These are phyloP conservation scores for Saccharomycopsis hybrid DNA, from an alignment of 1,139 yeast species.

Conservation along the genomic window DNA sequence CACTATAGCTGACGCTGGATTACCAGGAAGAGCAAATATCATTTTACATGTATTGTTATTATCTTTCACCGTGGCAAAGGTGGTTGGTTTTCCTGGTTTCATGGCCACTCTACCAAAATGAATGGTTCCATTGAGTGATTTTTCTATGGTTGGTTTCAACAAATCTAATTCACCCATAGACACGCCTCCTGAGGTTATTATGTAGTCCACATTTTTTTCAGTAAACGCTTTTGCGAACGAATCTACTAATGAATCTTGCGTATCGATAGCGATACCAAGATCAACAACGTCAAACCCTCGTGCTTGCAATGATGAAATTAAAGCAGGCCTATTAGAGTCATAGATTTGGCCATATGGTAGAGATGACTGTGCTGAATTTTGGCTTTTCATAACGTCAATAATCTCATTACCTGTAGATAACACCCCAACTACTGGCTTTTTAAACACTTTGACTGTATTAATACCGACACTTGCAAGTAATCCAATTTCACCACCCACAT, in stretches of 20 bases:
- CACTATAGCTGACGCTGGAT: conserved; percentile 46
- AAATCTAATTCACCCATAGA: conserved; percentile 50
- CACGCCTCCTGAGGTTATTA: conserved; percentile 48
- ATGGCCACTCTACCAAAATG: conserved; percentile 47
- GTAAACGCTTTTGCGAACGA: conserved; percentile 27
- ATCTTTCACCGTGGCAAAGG: conserved; percentile 38
- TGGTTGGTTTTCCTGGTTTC: conserved; percentile 52
- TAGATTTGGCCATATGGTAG: conserved; percentile 38
- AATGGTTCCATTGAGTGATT: conserved; percentile 34
- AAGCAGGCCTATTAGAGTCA: conserved; percentile 42
- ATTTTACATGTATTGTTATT: conserved; percentile 21
- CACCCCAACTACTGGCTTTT: conserved; percentile 39
- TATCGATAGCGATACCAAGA: conserved; percentile 39
- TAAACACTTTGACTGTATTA: conserved; percentile 30
- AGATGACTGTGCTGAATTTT: conserved; percentile 7
- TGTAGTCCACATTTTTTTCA: conserved; percentile 31
- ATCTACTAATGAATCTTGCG: conserved; percentile 25
- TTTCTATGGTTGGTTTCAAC: conserved; percentile 40
- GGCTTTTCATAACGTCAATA: conserved; percentile 27
- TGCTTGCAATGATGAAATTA: conserved; percentile 31
- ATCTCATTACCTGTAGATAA: conserved; percentile 47
- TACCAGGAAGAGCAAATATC: conserved; percentile 46
- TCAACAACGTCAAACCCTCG: conserved; percentile 34
- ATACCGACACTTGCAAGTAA: conserved; percentile 40
- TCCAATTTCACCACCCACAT: conserved; percentile 43